Base-by-base conservation (phyloP, 257 asterid genomes). In the Fraxinus anomala region DNA sequence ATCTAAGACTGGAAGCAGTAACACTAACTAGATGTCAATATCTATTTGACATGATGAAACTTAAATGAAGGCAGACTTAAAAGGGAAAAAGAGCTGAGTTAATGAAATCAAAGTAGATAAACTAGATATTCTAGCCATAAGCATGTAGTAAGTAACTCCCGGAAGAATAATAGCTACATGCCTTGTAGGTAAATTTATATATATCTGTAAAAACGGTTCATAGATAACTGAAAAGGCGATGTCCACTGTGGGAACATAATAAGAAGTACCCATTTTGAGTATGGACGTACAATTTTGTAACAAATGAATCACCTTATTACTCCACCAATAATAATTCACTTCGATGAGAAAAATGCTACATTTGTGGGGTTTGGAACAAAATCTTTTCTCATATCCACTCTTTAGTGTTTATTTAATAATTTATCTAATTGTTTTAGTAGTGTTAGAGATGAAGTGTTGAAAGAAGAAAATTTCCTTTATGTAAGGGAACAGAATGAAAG, bases 1-100 rank as follows among this genome's bases (percentile, higher is more conserved):
- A 44, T 47, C 19, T 4, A 77, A 72, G 76, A 72, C 76, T n/a
- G 77, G 80, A 68, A 26, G 28, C 74, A 77, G 51, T 9, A n/a
- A 19, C 19, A 67, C 72, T 67, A 40, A 73, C 31, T 34, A 10
- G 3, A 44, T 10, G 5, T 31, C 5, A 51, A 30, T 37, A 44
- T 26, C 36, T 65, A 66, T 73, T 65, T 66, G 61, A 42, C 24
- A 72, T 65, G 66, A 74, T 65, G 70, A 73, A 42, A 51, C 24
- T 44, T 42, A 42, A 42, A 59, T 71, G 66, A 28, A 49, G 68
- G 59, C 1, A 75, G 2, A 70, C 70, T 11, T 30, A 37, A n/a
- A 75, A 49, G 1, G 26, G 56, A 37, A 67, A 28, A 12, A 39
- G 56, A 75, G 10, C 70, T 47, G 16, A 42, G 21, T 68, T 73